These are phyloP conservation scores for Fagus sylvatica DNA, from an alignment of 306 rosid species.

Conservation along the genomic window DNA sequence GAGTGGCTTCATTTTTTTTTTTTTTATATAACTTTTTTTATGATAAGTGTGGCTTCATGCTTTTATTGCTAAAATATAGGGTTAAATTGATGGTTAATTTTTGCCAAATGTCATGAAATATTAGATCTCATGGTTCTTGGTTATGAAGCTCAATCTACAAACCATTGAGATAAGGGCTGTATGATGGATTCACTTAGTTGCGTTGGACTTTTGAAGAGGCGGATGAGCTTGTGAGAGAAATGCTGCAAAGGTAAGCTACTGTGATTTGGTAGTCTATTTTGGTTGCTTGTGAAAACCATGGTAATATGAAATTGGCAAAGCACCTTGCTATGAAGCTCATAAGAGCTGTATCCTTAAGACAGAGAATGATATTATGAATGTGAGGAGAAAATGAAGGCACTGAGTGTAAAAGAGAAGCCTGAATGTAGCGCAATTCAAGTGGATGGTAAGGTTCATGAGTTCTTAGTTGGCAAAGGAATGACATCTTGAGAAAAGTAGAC, in stretches of 20 bases:
- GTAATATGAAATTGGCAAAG: not conserved
- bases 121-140: not conserved
- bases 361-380: not conserved
- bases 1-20: not conserved
- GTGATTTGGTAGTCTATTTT: no score
- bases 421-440: not conserved
- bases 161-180: not conserved
- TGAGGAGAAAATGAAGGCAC: not conserved
- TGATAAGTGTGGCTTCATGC: no score
- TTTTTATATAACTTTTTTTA: no score
- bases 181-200: not conserved
- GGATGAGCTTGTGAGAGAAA: not conserved
- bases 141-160: not conserved
- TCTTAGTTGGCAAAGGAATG: not conserved
- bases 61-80: no score
- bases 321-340: no score
- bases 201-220: not conserved
- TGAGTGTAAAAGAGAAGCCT: not conserved
- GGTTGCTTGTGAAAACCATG: no score
- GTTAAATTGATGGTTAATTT: no score
- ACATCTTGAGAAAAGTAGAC: not conserved
- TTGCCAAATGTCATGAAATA: no score
- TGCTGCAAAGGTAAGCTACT: not conserved
- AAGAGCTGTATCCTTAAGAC: not conserved
- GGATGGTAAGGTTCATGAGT: not conserved